Base-by-base conservation (phyloP, 805 yeast species). In the Maudiozyma saulgeensis region DNA sequence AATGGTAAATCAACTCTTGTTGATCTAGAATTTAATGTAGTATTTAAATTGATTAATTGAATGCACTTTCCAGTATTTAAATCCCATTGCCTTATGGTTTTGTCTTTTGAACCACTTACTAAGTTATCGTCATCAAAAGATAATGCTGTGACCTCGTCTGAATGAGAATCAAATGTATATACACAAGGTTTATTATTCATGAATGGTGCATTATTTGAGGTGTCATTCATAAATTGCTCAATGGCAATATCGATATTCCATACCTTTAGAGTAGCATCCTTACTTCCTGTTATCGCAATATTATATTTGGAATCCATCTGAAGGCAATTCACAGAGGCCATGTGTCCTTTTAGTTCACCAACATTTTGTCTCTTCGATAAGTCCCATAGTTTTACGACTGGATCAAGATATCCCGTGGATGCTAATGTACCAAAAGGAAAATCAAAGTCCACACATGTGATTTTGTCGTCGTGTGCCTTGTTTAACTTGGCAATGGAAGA, bases 311-410 rank as follows among this genome's bases (percentile, higher is more conserved):
- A 77, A 38, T 78, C 77, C 73, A 81, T 71, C 55, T 80, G 82
- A 60, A 84, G 64, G 55, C 84, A 79, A 44, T 69, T 72, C 4
- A 84, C 83, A n/a, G 79, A 67, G 0, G 86, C 79, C 31, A 53
- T 43, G 60, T 84, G 91, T n/a, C 88, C 89, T 49, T 72, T 77
- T 43, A 84, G 69, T 32, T 70, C 59, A 2, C 81, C 80, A n/a
- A 68, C 55, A 44, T 76, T 74, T 51, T 69, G 70, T 7, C 78
- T 75, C 18, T 76, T 70, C 32, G 81, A 76, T 57, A 84, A 65
- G 68, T 89, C 95, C 96, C 96, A 88, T 6, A 89, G 85, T 54
- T 82, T 75, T 7, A 88, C 84, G 0, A 85, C 78, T 61, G 82
- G 86, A 61, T 88, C 96, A 57, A 80, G 68, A 5, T 89, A 78